A percentile compares a stretch with the other conserved stretches of the same genome.
Evolutionary conservation across 2,329 filamentous ascomycete species (phyloP).

Genomic region (Paecilomyces sp.): DNA sequence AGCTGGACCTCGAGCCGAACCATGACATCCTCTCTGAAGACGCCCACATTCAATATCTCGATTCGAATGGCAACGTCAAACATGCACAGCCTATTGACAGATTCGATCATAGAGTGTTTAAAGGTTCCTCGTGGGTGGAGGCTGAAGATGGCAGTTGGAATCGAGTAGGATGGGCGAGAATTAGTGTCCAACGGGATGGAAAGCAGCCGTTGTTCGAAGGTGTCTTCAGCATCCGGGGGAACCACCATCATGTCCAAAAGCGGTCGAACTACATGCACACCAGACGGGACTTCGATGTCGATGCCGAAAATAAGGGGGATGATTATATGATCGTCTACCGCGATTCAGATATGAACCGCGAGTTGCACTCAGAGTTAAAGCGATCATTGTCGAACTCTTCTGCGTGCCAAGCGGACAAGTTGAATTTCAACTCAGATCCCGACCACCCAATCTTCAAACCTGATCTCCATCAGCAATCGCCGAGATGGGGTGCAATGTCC

Average conservation of each 20-base stretch:
- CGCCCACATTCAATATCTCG: constrained; percentile 66
- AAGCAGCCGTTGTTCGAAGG: constrained; percentile 77
- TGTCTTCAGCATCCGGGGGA: constrained; percentile 70
- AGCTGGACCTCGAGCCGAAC: constrained; percentile 79
- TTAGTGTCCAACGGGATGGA: constrained; percentile 72
- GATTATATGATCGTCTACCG: constrained; percentile 88
- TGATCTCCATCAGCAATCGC: constrained; percentile 47
- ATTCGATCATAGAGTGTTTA: constrained; percentile 72
- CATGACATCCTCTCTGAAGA: constrained; percentile 77
- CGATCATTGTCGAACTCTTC: constrained; percentile 42
- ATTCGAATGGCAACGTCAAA: constrained; percentile 61
- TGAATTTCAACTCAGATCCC: constrained; percentile 70
- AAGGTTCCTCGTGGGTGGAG: constrained; percentile 67
- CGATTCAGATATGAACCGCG: constrained; percentile 69
- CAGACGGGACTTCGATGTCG: constrained; percentile 64
- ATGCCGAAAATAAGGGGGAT: constrained; percentile 47
- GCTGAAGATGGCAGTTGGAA: constrained; percentile 62
- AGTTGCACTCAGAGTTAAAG: constrained; percentile 55
- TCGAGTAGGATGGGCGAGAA: constrained; percentile 77
- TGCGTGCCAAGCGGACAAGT: constrained; percentile 65
- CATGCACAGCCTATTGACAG: constrained; percentile 64
- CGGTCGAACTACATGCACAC: constrained; percentile 66
- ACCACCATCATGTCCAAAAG: constrained; percentile 82
- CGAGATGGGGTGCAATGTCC: constrained; percentile 55
- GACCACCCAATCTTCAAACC: constrained; percentile 58